Conservation (phyloP, 2,329 filamentous ascomycete species). For the Fusarium newnesense region DNA sequence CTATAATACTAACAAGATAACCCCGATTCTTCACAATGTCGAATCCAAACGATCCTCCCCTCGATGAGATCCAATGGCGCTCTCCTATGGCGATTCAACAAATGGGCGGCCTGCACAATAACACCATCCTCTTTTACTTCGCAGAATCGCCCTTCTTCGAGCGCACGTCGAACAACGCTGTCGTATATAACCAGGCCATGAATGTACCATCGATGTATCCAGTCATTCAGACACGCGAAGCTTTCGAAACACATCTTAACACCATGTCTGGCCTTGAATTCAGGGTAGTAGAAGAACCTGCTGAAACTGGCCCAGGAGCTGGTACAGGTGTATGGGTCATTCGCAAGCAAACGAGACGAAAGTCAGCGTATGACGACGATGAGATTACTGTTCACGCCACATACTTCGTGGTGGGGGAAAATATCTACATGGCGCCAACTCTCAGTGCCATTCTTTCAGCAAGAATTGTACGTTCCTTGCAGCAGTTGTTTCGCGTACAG, state of each 20-base stretch:
- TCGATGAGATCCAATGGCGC: conserved; percentile 76
- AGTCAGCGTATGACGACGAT: conserved; percentile 64
- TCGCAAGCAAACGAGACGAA: conserved; percentile 72
- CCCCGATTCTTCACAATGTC: conserved; percentile 49
- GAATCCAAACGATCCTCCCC: conserved; percentile 60
- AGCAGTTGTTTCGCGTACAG: not conserved
- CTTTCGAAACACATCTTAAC: conserved; percentile 70
- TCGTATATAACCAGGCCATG: conserved; percentile 70
- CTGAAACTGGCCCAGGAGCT: conserved; percentile 70
- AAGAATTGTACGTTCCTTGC: conserved; percentile 59
- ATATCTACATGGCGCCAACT: conserved; percentile 74
- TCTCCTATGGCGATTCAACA: conserved; percentile 59
- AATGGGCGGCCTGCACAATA: conserved; percentile 71
- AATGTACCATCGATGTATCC: conserved; percentile 68
- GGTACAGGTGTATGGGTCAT: conserved; percentile 77
- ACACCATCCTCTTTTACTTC: conserved; percentile 75
- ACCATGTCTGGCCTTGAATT: conserved; percentile 76
- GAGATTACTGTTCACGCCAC: conserved; percentile 68
- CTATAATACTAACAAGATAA: not conserved
- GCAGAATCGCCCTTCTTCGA: conserved; percentile 75
- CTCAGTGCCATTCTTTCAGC: conserved; percentile 68
- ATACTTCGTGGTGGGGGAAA: conserved; percentile 73
- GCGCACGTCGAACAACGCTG: conserved; percentile 73
- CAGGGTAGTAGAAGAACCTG: conserved; percentile 72
- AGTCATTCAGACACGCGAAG: conserved; percentile 68